Evolutionary conservation across 345 rosid species (phyloP), one percentile per base, ranked within the genome.

Genomic region (Nasturtium officinale): DNA sequence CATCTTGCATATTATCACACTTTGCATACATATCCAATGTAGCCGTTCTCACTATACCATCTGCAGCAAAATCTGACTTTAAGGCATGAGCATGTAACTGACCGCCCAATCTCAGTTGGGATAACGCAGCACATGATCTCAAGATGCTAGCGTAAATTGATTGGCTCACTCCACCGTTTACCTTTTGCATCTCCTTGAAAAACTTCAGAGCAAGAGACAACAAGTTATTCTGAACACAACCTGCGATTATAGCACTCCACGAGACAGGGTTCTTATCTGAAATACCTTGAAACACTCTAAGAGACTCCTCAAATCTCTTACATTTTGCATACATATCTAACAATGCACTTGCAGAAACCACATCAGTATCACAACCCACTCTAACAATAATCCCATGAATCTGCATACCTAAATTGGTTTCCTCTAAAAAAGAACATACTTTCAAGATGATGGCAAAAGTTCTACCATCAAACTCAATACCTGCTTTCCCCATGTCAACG

Each of bases 1-100:
- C 95, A 77, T 85, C 88, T 50, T 16, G 55, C 79, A 89, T 79
- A 47, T 83, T 76, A 30, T 82, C 86, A 71, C 96, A 88, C 83
- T 91, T 95, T 16, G 96, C 87, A 55, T 95, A 95, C 99, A 95
- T 91, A 79, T 95, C 97, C 79, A 95, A 63, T 8, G 84, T 89
- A 12, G 99, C 96, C 35, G 97, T 95, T 35, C 91, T 96, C 75
- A 89, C 97, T 13, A 90, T 78, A 15, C 80, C 71, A 71, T 95
- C 97, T 2, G 55, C 58, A 52, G 82, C 89, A 73, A 89, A 88
- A 78, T 78, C 67, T 35, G 74, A 79, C 79, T 89, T 95, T 18
- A 89, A 54, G 58, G 93, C 85, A 85, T 89, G 99, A 30, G 85
- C 87, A 77, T 95, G 99, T 62, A 95, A 84, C 78, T 95, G 97